Conservation (phyloP, 768 basidiomycete genomes). For the Phaeotremella fagi region DNA sequence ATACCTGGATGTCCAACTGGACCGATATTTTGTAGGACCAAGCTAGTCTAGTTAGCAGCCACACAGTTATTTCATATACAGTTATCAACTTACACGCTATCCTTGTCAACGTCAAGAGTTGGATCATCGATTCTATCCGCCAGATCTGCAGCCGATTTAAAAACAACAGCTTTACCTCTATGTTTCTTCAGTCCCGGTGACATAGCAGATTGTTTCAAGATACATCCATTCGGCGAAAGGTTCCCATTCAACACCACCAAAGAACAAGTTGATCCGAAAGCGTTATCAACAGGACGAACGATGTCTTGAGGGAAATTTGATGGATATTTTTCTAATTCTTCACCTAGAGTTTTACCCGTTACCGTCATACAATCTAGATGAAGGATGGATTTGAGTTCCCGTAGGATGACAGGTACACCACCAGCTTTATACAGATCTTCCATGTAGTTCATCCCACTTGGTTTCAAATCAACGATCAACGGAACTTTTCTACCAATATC, state of each 20-base stretch:
- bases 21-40: conserved; percentile 39
- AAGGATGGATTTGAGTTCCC: conserved; percentile 73
- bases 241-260: conserved; percentile 71
- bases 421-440: conserved; percentile 74
- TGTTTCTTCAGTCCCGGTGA: conserved; percentile 6
- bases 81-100: conserved; percentile 7
- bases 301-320: conserved; percentile 60
- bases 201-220: conserved; percentile 58
- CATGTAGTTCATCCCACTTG: conserved; percentile 96
- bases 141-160: conserved; percentile 26
- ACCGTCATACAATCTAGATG: conserved; percentile 79
- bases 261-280: conserved; percentile 77
- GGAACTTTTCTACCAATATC: conserved; percentile 80
- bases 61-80: neutral
- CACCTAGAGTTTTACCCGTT: conserved; percentile 78
- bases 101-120: conserved; percentile 21
- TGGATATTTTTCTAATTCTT: conserved; percentile 76
- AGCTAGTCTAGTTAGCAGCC: conserved; percentile 7
- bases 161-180: conserved; percentile 32
- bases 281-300: conserved; percentile 62
- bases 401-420: conserved; percentile 6
- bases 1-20: conserved; percentile 37
- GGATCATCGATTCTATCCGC: conserved; percentile 23
- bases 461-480: conserved; percentile 93
- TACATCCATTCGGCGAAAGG: conserved; percentile 72